These are phyloP conservation scores for Backusella sp. DNA, from an alignment of 192 early-diverging fungal species.

Conservation along the genomic window DNA sequence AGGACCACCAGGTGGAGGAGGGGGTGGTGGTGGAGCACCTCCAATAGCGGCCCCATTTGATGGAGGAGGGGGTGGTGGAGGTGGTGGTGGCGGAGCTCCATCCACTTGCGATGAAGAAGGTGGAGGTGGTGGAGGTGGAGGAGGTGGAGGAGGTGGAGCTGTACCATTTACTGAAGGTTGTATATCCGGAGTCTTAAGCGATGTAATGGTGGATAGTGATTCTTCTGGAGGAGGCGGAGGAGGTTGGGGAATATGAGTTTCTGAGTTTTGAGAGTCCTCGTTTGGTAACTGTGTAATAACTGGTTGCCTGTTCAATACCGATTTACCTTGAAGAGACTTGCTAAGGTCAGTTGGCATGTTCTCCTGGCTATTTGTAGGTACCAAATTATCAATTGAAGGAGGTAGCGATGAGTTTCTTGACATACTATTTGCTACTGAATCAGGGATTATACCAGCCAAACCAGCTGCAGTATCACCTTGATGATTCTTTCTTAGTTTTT, in stretches of 20 bases:
- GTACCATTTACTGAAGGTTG: slow-evolving; percentile 7
- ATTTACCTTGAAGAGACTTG: not conserved
- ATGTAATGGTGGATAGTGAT: not conserved
- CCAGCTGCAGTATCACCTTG: not conserved
- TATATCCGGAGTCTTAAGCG: not conserved
- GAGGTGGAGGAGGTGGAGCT: slow-evolving; percentile 40
- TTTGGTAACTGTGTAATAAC: not conserved
- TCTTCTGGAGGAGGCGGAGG: slow-evolving; percentile 10
- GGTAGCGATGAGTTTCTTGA: slow-evolving; percentile 14
- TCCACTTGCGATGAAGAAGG: slow-evolving; percentile 26
- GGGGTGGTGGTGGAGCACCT: slow-evolving; percentile 18
- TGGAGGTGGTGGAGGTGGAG: slow-evolving; percentile 26
- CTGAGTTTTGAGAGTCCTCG: not conserved
- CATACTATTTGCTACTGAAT: not conserved
- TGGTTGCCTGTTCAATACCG: slow-evolving; percentile 8
- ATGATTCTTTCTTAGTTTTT: slow-evolving; percentile 16
- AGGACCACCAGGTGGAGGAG: slow-evolving; percentile 35
- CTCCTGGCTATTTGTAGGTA: slow-evolving; percentile 6
- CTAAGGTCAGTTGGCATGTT: not conserved
- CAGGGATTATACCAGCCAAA: not conserved
- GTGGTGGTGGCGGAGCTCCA: slow-evolving; percentile 38
- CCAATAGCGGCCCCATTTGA: not conserved
- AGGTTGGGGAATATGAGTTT: slow-evolving; percentile 14
- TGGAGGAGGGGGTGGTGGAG: slow-evolving; percentile 43
- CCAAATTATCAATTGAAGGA: slow-evolving; percentile 30